phyloP scores from a whole-genome alignment of 2,329 filamentous ascomycete genomes.

The Berkeleyomyces rouxiae region DNA sequence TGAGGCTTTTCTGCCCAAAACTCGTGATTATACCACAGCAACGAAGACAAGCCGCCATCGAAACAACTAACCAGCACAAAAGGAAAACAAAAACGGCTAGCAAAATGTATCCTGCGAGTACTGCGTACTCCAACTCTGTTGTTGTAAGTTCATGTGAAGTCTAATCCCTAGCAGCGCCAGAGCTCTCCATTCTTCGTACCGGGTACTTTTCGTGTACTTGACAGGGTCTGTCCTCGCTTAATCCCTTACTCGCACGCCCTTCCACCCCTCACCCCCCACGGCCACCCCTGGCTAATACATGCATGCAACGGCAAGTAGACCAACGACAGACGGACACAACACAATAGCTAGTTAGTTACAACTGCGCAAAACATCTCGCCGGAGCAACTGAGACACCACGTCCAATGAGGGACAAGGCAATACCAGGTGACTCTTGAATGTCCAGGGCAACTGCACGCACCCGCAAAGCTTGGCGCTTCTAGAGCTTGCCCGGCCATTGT shows the following conservation, averaged over 20 bases:
- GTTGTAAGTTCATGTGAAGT: slow-evolving; percentile 2
- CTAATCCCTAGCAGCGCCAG: neutral
- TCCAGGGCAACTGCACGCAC: neutral
- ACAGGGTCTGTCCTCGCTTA: neutral
- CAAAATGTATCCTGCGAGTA: neutral
- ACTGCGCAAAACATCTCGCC: neutral
- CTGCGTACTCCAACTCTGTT: neutral
- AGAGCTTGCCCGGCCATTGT: neutral
- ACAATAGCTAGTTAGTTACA: neutral
- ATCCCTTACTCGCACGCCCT: neutral
- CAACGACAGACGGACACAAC: neutral
- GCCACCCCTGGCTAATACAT: neutral
- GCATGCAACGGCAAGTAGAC: neutral
- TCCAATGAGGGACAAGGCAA: neutral
- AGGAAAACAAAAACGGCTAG: neutral
- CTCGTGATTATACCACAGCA: neutral
- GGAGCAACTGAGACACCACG: neutral
- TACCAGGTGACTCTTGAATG: neutral
- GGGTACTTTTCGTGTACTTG: slow-evolving; percentile 8
- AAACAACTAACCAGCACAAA: neutral
- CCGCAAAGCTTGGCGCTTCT: neutral
- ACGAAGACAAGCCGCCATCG: too few relatives aligned
- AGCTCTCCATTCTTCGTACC: neutral
- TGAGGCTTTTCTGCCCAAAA: neutral
- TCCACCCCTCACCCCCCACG: neutral